Evolutionary conservation across 352 stramenopile species (phyloP).

Genomic region (Pythium brassicae): DNA sequence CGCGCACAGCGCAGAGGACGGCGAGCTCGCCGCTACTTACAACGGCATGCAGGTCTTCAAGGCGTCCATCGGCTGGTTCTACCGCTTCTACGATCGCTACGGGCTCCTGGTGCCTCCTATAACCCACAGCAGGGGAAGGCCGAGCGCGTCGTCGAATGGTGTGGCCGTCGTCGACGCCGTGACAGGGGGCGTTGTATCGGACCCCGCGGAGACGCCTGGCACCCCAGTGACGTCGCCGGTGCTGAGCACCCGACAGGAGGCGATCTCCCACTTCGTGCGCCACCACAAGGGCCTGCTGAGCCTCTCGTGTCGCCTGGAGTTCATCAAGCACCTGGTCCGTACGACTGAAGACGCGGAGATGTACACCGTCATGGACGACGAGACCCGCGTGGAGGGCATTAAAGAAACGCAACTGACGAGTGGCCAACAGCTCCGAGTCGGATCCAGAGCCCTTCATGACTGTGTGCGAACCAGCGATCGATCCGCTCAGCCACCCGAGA

Average conservation of each 20-base stretch:
- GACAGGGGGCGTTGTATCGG: background rate
- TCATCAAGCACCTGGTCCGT: slow-evolving; percentile 38
- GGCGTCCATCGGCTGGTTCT: slow-evolving; percentile 53
- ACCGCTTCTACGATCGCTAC: slow-evolving; percentile 44
- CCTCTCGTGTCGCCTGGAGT: slow-evolving; percentile 20
- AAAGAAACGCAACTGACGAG: background rate
- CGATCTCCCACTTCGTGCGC: slow-evolving; percentile 33
- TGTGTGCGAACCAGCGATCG: too few species aligned
- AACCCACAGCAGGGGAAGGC: too few species aligned
- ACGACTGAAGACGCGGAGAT: slow-evolving; percentile 33
- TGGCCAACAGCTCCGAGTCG: background rate
- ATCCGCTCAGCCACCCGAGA: too few species aligned
- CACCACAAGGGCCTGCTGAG: slow-evolving; percentile 36
- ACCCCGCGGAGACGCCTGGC: background rate
- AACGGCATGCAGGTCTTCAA: slow-evolving; percentile 46
- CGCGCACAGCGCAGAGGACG: slow-evolving; percentile 26
- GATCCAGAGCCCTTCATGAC: too few species aligned
- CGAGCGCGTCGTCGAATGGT: background rate
- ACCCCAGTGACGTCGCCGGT: background rate
- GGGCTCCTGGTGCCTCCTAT: slow-evolving; percentile 13
- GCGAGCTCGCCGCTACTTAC: slow-evolving; percentile 21
- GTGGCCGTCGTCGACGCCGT: background rate
- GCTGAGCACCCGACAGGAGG: slow-evolving; percentile 25
- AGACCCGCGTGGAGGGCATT: slow-evolving; percentile 39
- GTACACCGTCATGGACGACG: slow-evolving; percentile 45